Evolutionary conservation across 306 rosid genomes (phyloP).

Genomic region (Crataegus laevigata): DNA sequence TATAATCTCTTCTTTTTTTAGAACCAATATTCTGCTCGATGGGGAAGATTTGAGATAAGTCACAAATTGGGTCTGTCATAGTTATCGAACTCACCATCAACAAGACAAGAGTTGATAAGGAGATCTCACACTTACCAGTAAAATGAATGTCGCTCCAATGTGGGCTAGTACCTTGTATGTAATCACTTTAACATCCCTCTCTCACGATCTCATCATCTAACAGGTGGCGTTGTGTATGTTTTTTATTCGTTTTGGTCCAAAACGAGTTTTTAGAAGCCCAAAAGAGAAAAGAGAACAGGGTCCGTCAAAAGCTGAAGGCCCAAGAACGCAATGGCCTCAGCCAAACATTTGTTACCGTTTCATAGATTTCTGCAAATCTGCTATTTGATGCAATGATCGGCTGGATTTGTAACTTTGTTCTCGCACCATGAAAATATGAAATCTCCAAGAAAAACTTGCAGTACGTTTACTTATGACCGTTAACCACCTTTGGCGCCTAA

Average conservation of each 20-base stretch:
- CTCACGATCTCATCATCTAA: not conserved
- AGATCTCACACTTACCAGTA: too few relatives aligned
- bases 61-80: not conserved
- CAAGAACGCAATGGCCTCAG: not conserved
- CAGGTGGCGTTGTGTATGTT: not conserved
- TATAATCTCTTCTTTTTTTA: not conserved
- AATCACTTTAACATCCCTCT: too few relatives aligned
- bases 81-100: too few relatives aligned
- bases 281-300: not conserved
- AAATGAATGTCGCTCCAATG: too few relatives aligned
- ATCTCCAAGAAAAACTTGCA: not conserved
- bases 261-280: not conserved
- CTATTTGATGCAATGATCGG: not conserved
- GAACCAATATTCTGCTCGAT: not conserved
- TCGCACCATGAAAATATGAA: not conserved
- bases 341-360: not conserved
- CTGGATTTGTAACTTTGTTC: not conserved
- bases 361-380: not conserved
- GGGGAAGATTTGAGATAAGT: not conserved
- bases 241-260: not conserved
- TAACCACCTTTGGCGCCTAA: conserved; percentile 7
- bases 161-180: not conserved
- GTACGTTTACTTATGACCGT: too few relatives aligned
- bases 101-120: not conserved
- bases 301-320: not conserved